phyloP scores from a whole-genome alignment of 768 basidiomycete species.

The Podaxis mareebaensis region DNA sequence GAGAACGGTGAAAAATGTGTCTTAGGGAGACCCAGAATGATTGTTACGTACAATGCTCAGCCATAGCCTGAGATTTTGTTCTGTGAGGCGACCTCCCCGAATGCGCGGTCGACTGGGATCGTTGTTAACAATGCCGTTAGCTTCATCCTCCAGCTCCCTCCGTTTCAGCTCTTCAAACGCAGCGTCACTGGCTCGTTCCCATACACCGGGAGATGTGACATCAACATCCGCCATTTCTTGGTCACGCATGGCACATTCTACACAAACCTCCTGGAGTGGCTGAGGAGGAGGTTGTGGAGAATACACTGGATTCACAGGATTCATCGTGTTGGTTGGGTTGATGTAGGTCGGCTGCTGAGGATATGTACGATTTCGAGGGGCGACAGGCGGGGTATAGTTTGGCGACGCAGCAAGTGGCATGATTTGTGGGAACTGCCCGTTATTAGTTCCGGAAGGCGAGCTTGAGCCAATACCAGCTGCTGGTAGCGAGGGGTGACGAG shows the following conservation, averaged over 20 bases:
- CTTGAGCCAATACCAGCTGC: conserved; percentile 17
- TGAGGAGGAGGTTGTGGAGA: conserved; percentile 56
- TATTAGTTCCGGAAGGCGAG: conserved; percentile 17
- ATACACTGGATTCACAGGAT: conserved; percentile 65
- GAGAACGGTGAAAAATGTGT: conserved; percentile 17
- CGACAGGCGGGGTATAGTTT: conserved; percentile 62
- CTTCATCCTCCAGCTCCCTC: conserved; percentile 72
- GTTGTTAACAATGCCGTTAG: conserved; percentile 49
- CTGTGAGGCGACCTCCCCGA: conserved; percentile 70
- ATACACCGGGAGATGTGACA: conserved; percentile 81
- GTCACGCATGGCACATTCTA: conserved; percentile 99
- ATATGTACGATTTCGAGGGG: conserved; percentile 65
- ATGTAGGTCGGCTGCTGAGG: conserved; percentile 80
- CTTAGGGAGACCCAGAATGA: background rate
- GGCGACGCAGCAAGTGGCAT: conserved; percentile 62
- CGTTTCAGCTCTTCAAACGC: conserved; percentile 74
- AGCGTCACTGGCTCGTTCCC: conserved; percentile 90
- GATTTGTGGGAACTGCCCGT: conserved; percentile 39
- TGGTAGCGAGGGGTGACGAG: conserved; percentile 48
- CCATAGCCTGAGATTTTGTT: conserved; percentile 83
- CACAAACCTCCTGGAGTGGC: conserved; percentile 81
- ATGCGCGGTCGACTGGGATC: conserved; percentile 59
- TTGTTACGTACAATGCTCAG: conserved; percentile 60
- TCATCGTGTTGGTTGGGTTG: conserved; percentile 54
- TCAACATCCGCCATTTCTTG: conserved; percentile 97